phyloP scores from a whole-genome alignment of 208 protist species.

The Leishmania martiniquensis region DNA sequence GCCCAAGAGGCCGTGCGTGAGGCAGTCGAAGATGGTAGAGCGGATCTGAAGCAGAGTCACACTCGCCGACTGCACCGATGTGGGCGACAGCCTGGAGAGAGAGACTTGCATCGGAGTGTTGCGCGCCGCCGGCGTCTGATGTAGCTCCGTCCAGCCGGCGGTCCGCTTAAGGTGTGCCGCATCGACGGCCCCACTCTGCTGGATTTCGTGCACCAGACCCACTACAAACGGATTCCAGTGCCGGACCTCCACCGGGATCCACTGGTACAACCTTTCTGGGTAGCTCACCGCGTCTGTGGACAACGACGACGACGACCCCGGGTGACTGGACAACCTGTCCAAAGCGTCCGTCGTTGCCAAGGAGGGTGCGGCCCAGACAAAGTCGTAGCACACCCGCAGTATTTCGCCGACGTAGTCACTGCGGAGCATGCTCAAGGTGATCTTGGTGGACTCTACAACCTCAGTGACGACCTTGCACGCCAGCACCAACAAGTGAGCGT shows the following conservation, averaged over 20 bases:
- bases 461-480: constrained; percentile 50
- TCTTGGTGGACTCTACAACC: constrained; percentile 27
- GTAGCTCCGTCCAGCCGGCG: constrained; percentile 69
- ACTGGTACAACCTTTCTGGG: constrained; percentile 24
- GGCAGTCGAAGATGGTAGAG: constrained; percentile 31
- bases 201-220: constrained; percentile 56
- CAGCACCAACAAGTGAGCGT: constrained; percentile 47
- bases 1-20: constrained; percentile 26
- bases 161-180: constrained; percentile 63
- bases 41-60: constrained; percentile 23
- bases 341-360: constrained; percentile 22
- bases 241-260: constrained; percentile 25
- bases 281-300: constrained; percentile 8
- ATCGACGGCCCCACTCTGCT: constrained; percentile 62
- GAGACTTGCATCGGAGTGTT: constrained; percentile 23
- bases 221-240: constrained; percentile 35
- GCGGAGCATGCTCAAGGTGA: constrained; percentile 42
- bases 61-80: constrained; percentile 28
- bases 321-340: constrained; percentile 1
- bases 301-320: constrained; percentile 1
- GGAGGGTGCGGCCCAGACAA: constrained; percentile 35
- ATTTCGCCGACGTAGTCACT: constrained; percentile 51
- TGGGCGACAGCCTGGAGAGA: constrained; percentile 19
- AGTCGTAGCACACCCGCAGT: constrained; percentile 61
- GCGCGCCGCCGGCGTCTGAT: constrained; percentile 44